A percentile compares a stretch with the other conserved stretches of the same genome.
Conservation (phyloP, 1,284 basidiomycete species). For the Meripilus lineatus region DNA sequence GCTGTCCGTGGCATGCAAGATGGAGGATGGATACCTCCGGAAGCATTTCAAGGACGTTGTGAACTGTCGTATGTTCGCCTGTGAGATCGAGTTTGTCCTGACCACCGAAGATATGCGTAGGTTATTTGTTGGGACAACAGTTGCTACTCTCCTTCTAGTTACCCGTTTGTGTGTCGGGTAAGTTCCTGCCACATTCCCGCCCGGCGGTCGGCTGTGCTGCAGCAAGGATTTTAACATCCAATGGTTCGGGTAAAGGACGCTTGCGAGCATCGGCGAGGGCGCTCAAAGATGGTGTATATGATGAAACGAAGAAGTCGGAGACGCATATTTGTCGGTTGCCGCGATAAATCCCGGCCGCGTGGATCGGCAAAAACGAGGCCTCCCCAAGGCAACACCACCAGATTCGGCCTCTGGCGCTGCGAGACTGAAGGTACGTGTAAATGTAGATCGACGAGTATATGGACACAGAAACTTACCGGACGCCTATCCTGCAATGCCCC, state of each 20-base stretch:
- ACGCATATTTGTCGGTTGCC: no score
- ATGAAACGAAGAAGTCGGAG: conserved; percentile 21
- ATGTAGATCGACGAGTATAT: no score
- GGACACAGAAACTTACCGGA: no score
- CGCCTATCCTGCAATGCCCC: no score
- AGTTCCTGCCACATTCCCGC: no score
- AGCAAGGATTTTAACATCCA: background rate
- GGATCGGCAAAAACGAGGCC: conserved; percentile 20
- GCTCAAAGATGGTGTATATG: conserved; percentile 20
- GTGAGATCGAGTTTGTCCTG: conserved; percentile 1
- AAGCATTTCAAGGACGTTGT: background rate
- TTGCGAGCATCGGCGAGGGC: conserved; percentile 4
- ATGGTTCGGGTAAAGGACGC: background rate
- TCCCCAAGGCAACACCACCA: conserved; percentile 15
- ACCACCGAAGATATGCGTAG: background rate
- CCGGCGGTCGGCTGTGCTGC: conserved; percentile 1
- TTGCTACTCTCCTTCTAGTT: no score
- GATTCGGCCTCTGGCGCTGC: no score
- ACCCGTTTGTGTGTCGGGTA: no score
- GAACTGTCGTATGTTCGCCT: background rate
- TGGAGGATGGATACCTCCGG: conserved; percentile 5
- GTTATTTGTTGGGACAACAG: no score
- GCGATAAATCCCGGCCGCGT: no score
- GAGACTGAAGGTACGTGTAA: no score
- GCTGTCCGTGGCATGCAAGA: conserved; percentile 8